phyloP scores from a whole-genome alignment of 805 yeast genomes.

The Metschnikowia drakensbergensis region DNA sequence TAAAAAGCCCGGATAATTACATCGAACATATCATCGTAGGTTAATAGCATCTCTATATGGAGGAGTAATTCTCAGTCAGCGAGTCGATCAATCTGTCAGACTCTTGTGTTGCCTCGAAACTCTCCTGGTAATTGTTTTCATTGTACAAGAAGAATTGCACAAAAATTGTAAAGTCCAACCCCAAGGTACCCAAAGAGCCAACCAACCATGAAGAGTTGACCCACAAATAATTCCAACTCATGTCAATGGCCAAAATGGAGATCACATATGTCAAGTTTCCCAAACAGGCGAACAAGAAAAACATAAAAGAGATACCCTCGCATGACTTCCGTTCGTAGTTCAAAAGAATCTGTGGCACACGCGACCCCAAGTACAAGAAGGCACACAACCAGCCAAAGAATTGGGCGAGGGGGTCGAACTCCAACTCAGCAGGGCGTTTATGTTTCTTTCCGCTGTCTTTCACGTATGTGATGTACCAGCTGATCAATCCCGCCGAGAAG shows the following conservation, averaged over 20 bases:
- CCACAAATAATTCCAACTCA: constrained; percentile 62
- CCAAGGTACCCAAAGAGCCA: constrained; percentile 85
- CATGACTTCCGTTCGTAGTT: constrained; percentile 86
- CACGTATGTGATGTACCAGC: constrained; percentile 73
- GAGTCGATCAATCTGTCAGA: constrained; percentile 11
- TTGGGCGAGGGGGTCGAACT: constrained; percentile 77
- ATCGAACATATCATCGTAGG: background rate
- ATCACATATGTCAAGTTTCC: constrained; percentile 91
- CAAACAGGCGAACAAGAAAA: constrained; percentile 89
- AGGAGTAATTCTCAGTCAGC: constrained; percentile 11
- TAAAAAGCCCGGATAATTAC: background rate
- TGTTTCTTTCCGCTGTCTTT: constrained; percentile 33
- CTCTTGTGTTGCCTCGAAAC: constrained; percentile 3
- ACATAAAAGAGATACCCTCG: constrained; percentile 91
- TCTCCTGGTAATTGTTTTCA: constrained; percentile 22
- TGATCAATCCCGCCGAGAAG: constrained; percentile 73
- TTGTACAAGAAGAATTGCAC: constrained; percentile 80
- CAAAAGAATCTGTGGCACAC: constrained; percentile 86
- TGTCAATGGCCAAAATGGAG: constrained; percentile 73
- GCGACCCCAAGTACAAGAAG: constrained; percentile 71
- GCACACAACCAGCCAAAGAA: constrained; percentile 83
- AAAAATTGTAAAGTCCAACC: constrained; percentile 79
- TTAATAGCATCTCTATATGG: constrained; percentile 1
- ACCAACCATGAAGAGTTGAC: constrained; percentile 91
- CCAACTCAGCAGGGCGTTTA: constrained; percentile 41